Evolutionary conservation across 2,329 filamentous ascomycete genomes (phyloP), one percentile per base, ranked within the genome.

Genomic region (Ceratocystiopsis sp.): DNA sequence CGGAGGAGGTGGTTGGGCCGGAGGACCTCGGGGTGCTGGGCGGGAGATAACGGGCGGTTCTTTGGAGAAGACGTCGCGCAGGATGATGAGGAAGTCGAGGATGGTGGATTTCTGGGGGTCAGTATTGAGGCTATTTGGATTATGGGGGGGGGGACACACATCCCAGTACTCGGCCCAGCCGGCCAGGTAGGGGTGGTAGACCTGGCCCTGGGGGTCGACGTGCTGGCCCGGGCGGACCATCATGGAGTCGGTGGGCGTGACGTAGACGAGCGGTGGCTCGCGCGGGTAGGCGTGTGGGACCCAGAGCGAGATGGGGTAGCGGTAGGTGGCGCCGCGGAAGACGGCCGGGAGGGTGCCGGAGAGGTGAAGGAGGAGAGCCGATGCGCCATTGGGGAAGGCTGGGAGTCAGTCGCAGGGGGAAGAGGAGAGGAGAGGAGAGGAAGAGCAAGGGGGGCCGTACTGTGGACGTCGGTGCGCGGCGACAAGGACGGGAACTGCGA

Each of bases 171-270:
- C 78, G 32, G 71, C 66, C 91, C 91, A 98, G 48, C 85, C 79
- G 32, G 85, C 84, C 39, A 98, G 66, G 59, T 96, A 98, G 35
- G 91, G 91, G 58, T 98, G 91, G 58, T 96, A 98, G 49, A 96
- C 75, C 57, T 84, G 80, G 21, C 91, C 91, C 55, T 96, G 89
- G 6, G 84, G 78, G 55, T 91, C 86, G 47, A 98, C 86, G 65
- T 98, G 86, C 57, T 98, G 91, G 1, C 91, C 91, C 1, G 87
- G 85, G 17, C 89, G 74, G 37, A 98, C 80, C 50, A 82, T 64
- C 85, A 98, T 96, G 49, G 78, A 82, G 50, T 84, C 80, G 6
- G 83, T 84, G 3, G 91, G 87, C 8, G 78, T 87, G 37, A 96
- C 84, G 59, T 94, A 96, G 46, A 81, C 75, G 39, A 96, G 71